phyloP scores from a whole-genome alignment of 805 yeast genomes.

The Lipomyces yamadae region DNA sequence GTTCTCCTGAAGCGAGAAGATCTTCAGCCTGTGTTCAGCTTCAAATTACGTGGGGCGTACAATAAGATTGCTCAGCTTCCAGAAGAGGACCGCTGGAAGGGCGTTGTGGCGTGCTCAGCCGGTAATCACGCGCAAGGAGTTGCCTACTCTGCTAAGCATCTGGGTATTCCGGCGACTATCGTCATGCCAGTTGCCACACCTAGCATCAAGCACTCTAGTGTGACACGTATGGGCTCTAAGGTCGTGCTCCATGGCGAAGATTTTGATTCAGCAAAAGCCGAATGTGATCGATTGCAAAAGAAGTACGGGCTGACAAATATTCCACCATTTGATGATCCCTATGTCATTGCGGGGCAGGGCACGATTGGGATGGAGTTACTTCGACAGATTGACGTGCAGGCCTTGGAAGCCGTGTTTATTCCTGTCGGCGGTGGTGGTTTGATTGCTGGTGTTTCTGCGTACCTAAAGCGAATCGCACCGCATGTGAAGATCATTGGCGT shows the following conservation, averaged over 20 bases:
- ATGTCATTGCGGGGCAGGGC: constrained; percentile 98
- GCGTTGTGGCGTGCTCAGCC: constrained; percentile 98
- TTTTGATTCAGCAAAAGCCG: constrained; percentile 92
- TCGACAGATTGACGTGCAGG: constrained; percentile 72
- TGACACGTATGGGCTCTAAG: constrained; percentile 88
- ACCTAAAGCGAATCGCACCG: constrained; percentile 95
- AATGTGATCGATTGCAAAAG: constrained; percentile 72
- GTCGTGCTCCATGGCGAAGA: constrained; percentile 93
- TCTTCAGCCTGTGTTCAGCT: constrained; percentile 89
- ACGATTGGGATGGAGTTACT: constrained; percentile 92
- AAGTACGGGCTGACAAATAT: constrained; percentile 81
- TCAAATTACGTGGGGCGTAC: constrained; percentile 96
- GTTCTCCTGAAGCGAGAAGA: constrained; percentile 90
- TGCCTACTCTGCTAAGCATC: constrained; percentile 83
- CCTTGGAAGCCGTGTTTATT: constrained; percentile 77
- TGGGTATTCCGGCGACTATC: constrained; percentile 91
- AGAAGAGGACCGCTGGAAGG: constrained; percentile 64
- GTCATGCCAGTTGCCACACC: constrained; percentile 99
- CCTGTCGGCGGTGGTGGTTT: constrained; percentile 99
- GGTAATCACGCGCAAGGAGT: constrained; percentile 99
- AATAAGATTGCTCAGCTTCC: constrained; percentile 90
- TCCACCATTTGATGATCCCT: constrained; percentile 99
- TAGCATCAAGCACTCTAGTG: constrained; percentile 89
- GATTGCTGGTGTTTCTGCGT: constrained; percentile 86
- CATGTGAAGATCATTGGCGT: constrained; percentile 95